phyloP scores from a whole-genome alignment of 208 protist species.

The Trypanosoma avium region DNA sequence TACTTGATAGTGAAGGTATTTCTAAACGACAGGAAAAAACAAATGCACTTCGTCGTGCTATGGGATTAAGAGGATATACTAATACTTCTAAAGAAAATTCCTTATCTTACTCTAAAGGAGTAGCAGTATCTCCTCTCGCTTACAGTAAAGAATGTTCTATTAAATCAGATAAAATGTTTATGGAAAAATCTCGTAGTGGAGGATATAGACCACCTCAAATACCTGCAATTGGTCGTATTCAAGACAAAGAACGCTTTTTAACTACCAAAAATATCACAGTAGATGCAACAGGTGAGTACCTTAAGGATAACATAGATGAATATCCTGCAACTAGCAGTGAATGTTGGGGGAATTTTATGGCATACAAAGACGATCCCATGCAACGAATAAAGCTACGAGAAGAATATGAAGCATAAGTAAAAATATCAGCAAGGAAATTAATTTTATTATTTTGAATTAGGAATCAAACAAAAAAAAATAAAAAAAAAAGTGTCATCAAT shows the following conservation, averaged over 20 bases:
- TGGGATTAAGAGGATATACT: constrained; percentile 8
- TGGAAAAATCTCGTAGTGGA: constrained; percentile 10
- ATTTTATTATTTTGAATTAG: background rate
- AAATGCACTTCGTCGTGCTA: constrained; percentile 26
- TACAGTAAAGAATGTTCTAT: background rate
- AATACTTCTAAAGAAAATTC: background rate
- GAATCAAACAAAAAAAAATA: background rate
- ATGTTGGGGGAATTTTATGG: constrained; percentile 53
- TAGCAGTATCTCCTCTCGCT: background rate
- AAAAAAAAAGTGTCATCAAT: background rate
- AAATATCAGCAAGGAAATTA: background rate
- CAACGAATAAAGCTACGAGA: constrained; percentile 73
- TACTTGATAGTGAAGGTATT: constrained; percentile 66
- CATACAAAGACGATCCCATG: constrained; percentile 70
- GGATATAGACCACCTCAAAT: constrained; percentile 45
- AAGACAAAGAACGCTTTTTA: constrained; percentile 56
- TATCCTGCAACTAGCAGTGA: constrained; percentile 76
- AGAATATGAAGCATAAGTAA: constrained; percentile 36
- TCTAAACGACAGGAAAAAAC: constrained; percentile 36
- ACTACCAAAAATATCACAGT: constrained; percentile 82
- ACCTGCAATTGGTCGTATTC: constrained; percentile 63
- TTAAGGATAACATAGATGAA: constrained; percentile 47
- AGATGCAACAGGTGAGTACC: constrained; percentile 68
- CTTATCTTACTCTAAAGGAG: constrained; percentile 2
- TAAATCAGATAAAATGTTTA: background rate